These are phyloP conservation scores for Iris pallida DNA, from an alignment of 116 monocot genomes.

Conservation along the genomic window DNA sequence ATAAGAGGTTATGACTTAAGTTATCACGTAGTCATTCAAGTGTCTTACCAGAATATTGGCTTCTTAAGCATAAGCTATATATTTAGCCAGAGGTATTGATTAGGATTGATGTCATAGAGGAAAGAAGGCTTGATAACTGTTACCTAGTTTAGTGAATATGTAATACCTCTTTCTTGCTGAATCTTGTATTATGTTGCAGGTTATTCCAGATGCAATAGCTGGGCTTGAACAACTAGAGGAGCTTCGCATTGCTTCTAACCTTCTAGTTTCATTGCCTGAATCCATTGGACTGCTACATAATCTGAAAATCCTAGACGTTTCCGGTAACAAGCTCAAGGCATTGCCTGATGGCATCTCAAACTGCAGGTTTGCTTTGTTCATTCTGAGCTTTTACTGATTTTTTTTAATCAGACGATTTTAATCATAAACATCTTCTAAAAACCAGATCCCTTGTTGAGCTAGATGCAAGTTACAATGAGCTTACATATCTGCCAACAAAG, in stretches of 20 bases:
- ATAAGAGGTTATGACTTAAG: too few species aligned
- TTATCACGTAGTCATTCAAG: too few species aligned
- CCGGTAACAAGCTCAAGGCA: conserved; percentile 77
- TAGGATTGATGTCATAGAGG: too few species aligned
- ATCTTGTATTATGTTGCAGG: conserved; percentile 14
- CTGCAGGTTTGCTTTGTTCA: conserved; percentile 55
- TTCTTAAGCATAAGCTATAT: too few species aligned
- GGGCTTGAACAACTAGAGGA: conserved; percentile 68
- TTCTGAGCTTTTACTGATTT: too few species aligned
- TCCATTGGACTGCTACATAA: conserved; percentile 76
- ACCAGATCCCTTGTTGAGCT: conserved; percentile 77
- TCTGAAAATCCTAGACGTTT: conserved; percentile 76
- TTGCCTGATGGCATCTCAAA: conserved; percentile 79
- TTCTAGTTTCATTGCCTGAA: conserved; percentile 63
- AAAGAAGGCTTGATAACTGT: too few species aligned
- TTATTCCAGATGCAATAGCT: conserved; percentile 73
- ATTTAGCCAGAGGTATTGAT: too few species aligned
- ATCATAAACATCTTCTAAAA: neutral
- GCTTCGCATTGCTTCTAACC: conserved; percentile 61
- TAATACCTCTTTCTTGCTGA: too few species aligned
- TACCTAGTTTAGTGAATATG: too few species aligned
- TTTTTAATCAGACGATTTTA: too few species aligned
- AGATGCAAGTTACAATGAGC: conserved; percentile 76
- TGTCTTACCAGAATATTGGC: too few species aligned
- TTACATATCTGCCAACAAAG: conserved; percentile 77